These are phyloP conservation scores for Colletotrichum tanaceti DNA, from an alignment of 2,329 filamentous ascomycete species.

Conservation along the genomic window DNA sequence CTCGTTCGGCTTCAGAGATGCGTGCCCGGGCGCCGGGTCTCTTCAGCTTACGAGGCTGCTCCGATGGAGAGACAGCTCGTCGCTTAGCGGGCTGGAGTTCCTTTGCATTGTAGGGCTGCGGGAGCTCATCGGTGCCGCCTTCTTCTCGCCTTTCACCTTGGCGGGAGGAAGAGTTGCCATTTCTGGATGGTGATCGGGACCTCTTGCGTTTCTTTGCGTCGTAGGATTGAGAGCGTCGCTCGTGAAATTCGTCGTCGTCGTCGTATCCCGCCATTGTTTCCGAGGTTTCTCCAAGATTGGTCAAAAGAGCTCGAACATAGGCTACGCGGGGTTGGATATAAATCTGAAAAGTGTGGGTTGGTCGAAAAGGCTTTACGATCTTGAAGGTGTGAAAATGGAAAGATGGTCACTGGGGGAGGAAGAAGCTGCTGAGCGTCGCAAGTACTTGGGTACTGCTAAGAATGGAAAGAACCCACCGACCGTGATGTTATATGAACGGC, in stretches of 20 bases:
- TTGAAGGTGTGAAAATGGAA: slow-evolving; percentile 4
- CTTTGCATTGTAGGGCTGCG: slow-evolving; percentile 71
- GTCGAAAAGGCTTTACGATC: neutral
- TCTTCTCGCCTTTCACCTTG: slow-evolving; percentile 46
- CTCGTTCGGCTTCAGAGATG: slow-evolving; percentile 74
- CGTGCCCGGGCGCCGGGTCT: slow-evolving; percentile 74
- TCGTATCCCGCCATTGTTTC: slow-evolving; percentile 41
- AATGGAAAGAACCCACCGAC: slow-evolving; percentile 12
- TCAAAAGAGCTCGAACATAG: no score
- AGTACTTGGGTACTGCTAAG: slow-evolving; percentile 13
- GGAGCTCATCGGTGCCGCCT: slow-evolving; percentile 57
- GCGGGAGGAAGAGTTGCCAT: slow-evolving; percentile 38
- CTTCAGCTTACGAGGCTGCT: slow-evolving; percentile 73
- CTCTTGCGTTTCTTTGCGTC: slow-evolving; percentile 57
- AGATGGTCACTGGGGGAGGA: neutral
- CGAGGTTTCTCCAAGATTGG: neutral
- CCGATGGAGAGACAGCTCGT: slow-evolving; percentile 65
- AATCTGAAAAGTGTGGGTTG: no score
- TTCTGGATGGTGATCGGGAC: slow-evolving; percentile 49
- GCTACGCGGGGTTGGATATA: neutral
- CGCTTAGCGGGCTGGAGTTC: slow-evolving; percentile 69
- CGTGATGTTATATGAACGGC: neutral
- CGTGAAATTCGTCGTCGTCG: slow-evolving; percentile 24
- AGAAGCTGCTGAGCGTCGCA: slow-evolving; percentile 29
- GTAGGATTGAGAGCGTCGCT: slow-evolving; percentile 46